A percentile compares a stretch with the other conserved stretches of the same genome.
phyloP scores from a whole-genome alignment of 768 basidiomycete genomes.

The Boletus coccyginus region DNA sequence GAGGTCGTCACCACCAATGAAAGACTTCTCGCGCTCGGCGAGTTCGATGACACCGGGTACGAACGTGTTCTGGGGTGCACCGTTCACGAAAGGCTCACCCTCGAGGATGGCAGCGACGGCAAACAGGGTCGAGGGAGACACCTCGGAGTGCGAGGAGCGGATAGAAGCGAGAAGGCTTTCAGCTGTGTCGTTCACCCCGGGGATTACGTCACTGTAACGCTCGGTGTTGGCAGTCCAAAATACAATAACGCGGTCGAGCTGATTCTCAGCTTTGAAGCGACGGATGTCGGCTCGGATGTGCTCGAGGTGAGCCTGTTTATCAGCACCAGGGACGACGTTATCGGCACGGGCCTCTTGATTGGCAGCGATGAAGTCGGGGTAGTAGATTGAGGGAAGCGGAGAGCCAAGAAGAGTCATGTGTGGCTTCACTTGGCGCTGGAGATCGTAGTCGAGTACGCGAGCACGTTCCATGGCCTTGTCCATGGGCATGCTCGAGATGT shows the following conservation, averaged over 20 bases:
- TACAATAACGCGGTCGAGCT: conserved; percentile 84
- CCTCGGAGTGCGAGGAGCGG: conserved; percentile 81
- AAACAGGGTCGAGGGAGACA: conserved; percentile 95
- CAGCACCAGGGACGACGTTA: conserved; percentile 79
- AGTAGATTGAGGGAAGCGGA: conserved; percentile 94
- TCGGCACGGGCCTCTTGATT: conserved; percentile 97
- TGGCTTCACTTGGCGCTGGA: conserved; percentile 92
- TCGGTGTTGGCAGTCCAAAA: conserved; percentile 99
- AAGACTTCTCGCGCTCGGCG: conserved; percentile 83
- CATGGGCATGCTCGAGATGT: conserved; percentile 82
- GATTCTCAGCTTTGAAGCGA: conserved; percentile 81
- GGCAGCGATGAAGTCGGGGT: conserved; percentile 96
- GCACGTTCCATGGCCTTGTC: conserved; percentile 94
- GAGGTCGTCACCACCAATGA: conserved; percentile 97
- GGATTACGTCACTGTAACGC: conserved; percentile 92
- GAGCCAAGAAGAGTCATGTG: conserved; percentile 76
- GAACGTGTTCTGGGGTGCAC: conserved; percentile 98
- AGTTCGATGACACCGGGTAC: conserved; percentile 93
- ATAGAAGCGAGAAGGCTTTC: conserved; percentile 82
- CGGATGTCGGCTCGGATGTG: conserved; percentile 92
- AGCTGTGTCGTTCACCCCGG: conserved; percentile 93
- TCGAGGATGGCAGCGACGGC: conserved; percentile 96
- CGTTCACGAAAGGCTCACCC: conserved; percentile 93
- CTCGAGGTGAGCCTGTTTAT: conserved; percentile 92
- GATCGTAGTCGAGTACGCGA: conserved; percentile 92